Percentiles rank a stretch among this genome's conserved stretches.
Conservation (phyloP, 768 basidiomycete genomes). For the Sarcodon aspratus region DNA sequence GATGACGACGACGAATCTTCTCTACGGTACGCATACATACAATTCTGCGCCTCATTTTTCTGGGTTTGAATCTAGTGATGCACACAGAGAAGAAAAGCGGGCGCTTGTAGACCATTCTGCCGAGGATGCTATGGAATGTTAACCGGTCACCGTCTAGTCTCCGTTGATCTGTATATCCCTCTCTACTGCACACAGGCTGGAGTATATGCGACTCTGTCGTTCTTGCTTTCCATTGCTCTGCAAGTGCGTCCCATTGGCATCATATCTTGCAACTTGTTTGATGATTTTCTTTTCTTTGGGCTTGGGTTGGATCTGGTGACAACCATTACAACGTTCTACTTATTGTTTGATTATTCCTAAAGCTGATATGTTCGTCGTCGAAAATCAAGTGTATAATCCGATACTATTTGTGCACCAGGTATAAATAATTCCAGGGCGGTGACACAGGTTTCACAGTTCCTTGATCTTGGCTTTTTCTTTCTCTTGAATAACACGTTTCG, state of each 20-base stretch:
- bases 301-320: no score
- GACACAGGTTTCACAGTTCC: conserved; percentile 33
- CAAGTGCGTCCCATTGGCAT: no score
- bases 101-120: conserved; percentile 21
- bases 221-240: no score
- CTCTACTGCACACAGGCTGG: background rate
- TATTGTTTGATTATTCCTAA: no score
- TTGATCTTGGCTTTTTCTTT: conserved; percentile 81
- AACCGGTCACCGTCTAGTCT: background rate
- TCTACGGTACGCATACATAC: conserved; percentile 15
- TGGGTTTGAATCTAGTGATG: background rate
- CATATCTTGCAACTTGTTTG: no score
- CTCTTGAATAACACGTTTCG: conserved; percentile 70
- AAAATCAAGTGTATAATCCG: no score
- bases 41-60: background rate
- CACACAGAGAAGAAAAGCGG: conserved; percentile 29
- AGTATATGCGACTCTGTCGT: no score
- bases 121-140: conserved; percentile 20
- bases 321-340: no score
- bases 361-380: no score
- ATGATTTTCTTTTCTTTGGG: no score
- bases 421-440: no score
- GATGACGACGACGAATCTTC: conserved; percentile 66
- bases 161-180: background rate
- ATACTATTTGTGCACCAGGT: no score